These are phyloP conservation scores for Lepidium aucheri DNA, from an alignment of 345 rosid genomes.

Conservation along the genomic window DNA sequence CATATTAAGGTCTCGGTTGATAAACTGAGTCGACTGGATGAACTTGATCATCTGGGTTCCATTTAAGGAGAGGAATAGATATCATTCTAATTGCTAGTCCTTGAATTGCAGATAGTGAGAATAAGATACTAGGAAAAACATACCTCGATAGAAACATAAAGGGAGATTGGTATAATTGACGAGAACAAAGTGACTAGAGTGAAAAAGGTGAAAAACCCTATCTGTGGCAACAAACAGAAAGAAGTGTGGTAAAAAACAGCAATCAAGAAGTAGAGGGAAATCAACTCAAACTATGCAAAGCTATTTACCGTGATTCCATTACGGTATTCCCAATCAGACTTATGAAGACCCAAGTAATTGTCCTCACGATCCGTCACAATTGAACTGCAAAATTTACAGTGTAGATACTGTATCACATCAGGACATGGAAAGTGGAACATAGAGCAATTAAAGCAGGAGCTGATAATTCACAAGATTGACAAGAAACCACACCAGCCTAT, in stretches of 20 bases:
- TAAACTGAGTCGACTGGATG: slow-evolving; percentile 91
- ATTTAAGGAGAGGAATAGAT: slow-evolving; percentile 15
- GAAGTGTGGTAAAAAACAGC: not conserved
- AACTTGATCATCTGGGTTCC: slow-evolving; percentile 85
- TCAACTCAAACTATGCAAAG: slow-evolving; percentile 12
- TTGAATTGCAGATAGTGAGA: slow-evolving; percentile 1
- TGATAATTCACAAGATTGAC: slow-evolving; percentile 7
- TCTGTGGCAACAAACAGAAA: slow-evolving; percentile 44
- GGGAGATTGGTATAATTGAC: slow-evolving; percentile 91
- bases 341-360: slow-evolving; percentile 46
- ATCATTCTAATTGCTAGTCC: slow-evolving; percentile 1
- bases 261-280: slow-evolving; percentile 2
- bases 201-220: slow-evolving; percentile 63
- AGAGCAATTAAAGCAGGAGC: slow-evolving; percentile 2
- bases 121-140: slow-evolving; percentile 11
- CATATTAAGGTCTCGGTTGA: slow-evolving; percentile 91
- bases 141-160: slow-evolving; percentile 98
- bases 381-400: slow-evolving; percentile 59
- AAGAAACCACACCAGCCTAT: slow-evolving; percentile 60
- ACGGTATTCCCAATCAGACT: slow-evolving; percentile 63
- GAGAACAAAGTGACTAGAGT: slow-evolving; percentile 93
- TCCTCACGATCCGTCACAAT: slow-evolving; percentile 69
- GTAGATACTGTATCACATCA: slow-evolving; percentile 10
- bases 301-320: slow-evolving; percentile 62
- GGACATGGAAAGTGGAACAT: not conserved